Base-by-base conservation (phyloP, 805 yeast genomes). In the Hanseniaspora hatyaiensis region DNA sequence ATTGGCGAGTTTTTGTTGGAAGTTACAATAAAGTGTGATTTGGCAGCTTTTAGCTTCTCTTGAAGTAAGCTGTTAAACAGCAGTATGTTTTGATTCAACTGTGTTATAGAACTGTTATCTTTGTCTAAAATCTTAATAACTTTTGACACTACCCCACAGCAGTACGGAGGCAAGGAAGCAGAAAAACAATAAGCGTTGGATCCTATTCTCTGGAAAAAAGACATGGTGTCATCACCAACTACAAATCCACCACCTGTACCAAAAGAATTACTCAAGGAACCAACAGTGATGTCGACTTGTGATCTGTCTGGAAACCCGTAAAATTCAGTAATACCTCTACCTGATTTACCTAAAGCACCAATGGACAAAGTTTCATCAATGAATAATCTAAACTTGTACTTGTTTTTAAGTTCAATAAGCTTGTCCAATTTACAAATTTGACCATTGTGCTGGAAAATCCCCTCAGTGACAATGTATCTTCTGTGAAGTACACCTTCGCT, bases 211-310 rank as follows among this genome's bases (percentile, higher is more conserved):
- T 92, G 98, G 66, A 89, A 95, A 55, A 80, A 79, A 29, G 87
- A 77, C 86, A 92, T 85, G 48, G 80, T 80, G 22, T 68, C 64
- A 34, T 75, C 80, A 50, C 97, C 98, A 24, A 84, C 82, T 60
- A 95, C 92, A 66, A 85, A 89, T 0, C 95, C 97, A 53, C 98
- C 98, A 42, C 89, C 78, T 1, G 92, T 72, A 8, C 86, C 89
- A 53, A 89, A 71, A 0, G 94, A 71, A 38, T 73, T 72, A 13
- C 95, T 92, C 71, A 92, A 65, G 1, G 95, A 77, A 22, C 96
- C 96, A 45, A 86, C 73, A 8, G 95, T 84, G 52, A 92, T 78
- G 55, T 89, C 92, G 52, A 92, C 70, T 40, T 82, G 83, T 6
- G 59, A 57, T 5, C 71, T 62, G 54, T 95, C 77, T 50, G 78